These are phyloP conservation scores for Colletotrichum zoysiae DNA, from an alignment of 2,329 filamentous ascomycete species.

Conservation along the genomic window DNA sequence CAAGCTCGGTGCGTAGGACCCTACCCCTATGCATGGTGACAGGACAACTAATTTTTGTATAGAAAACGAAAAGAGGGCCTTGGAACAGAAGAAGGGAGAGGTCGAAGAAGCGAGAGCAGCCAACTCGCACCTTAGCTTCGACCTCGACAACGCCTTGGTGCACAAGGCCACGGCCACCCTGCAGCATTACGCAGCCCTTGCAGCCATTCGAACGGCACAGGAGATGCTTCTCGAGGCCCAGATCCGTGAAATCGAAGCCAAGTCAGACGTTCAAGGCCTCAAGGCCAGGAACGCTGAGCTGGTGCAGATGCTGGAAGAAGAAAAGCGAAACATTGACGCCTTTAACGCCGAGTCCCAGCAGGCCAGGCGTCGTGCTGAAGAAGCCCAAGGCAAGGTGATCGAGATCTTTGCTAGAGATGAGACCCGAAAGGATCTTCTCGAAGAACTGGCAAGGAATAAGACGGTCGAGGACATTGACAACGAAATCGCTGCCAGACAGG, in stretches of 20 bases:
- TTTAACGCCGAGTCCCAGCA: conserved; percentile 56
- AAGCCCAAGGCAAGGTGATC: conserved; percentile 54
- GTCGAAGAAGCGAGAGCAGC: conserved; percentile 56
- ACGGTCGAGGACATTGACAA: conserved; percentile 74
- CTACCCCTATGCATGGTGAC: background rate
- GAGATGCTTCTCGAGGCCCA: conserved; percentile 76
- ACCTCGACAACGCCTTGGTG: conserved; percentile 68
- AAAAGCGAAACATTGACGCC: conserved; percentile 54
- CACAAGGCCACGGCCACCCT: conserved; percentile 68
- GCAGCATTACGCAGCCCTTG: conserved; percentile 69
- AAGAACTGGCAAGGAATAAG: conserved; percentile 60
- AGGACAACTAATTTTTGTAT: conserved; percentile 8
- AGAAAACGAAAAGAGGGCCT: conserved; percentile 49
- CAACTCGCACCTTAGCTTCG: conserved; percentile 63
- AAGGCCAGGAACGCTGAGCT: conserved; percentile 74
- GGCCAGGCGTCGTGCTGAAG: conserved; percentile 50
- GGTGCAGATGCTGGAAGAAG: conserved; percentile 62
- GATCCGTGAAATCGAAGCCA: conserved; percentile 80
- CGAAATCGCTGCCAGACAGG: conserved; percentile 80
- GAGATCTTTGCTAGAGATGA: conserved; percentile 55
- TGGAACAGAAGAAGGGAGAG: conserved; percentile 56
- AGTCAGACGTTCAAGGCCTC: conserved; percentile 82
- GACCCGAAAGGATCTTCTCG: conserved; percentile 56
- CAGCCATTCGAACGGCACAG: conserved; percentile 71
- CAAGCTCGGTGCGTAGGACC: conserved; percentile 71